phyloP scores from a whole-genome alignment of 2,329 filamentous ascomycete genomes.

The Fusarium succisae region DNA sequence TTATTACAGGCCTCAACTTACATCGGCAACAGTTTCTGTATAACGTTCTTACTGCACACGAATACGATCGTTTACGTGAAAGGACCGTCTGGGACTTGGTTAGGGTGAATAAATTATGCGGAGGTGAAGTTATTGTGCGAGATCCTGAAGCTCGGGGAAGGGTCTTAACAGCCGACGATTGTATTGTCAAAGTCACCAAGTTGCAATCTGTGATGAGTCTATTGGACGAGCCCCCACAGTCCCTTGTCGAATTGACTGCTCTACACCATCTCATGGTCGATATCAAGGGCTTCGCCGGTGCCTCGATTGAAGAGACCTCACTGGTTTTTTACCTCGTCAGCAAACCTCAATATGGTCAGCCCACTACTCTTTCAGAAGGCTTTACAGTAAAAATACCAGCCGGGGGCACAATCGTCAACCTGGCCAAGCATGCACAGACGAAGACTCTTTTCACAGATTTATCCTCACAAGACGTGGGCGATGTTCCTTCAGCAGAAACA shows the following conservation, averaged over 20 bases:
- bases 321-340: conserved; percentile 82
- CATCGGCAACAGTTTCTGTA: conserved; percentile 91
- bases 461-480: conserved; percentile 76
- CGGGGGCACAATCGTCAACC: conserved; percentile 73
- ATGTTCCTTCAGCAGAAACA: conserved; percentile 68
- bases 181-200: conserved; percentile 88
- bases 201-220: conserved; percentile 97
- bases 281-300: conserved; percentile 82
- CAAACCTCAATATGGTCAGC: conserved; percentile 70
- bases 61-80: conserved; percentile 83
- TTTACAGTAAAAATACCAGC: conserved; percentile 82
- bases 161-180: conserved; percentile 90
- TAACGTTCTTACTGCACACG: conserved; percentile 88
- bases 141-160: conserved; percentile 85
- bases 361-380: conserved; percentile 80
- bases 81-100: conserved; percentile 96
- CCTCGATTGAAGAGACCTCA: conserved; percentile 77
- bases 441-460: conserved; percentile 91
- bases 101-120: conserved; percentile 91
- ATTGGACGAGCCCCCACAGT: conserved; percentile 80
- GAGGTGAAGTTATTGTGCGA: conserved; percentile 92
- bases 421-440: conserved; percentile 73
- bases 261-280: conserved; percentile 87
- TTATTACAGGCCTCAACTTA: conserved; percentile 85
- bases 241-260: conserved; percentile 72